phyloP scores from a whole-genome alignment of 2,329 filamentous ascomycete species.

The Fusarium musae region DNA sequence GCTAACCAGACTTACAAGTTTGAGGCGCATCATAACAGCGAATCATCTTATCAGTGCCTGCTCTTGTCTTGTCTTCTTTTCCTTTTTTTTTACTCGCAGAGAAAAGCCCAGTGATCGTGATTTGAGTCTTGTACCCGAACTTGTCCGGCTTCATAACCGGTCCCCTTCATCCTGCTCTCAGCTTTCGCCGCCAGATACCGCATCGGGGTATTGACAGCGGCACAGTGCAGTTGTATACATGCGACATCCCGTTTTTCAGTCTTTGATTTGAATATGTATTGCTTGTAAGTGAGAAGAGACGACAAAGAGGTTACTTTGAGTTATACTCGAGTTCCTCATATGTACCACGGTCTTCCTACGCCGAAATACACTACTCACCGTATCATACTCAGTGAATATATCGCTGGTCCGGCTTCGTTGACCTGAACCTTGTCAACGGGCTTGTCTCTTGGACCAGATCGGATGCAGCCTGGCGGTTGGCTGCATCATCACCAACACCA shows the following conservation, averaged over 20 bases:
- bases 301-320: background rate
- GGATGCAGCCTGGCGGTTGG: conserved; percentile 8
- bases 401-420: conserved; percentile 8
- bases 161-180: conserved; percentile 1
- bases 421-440: background rate
- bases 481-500: conserved; percentile 19
- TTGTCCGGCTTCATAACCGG: conserved; percentile 7
- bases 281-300: background rate
- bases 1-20: background rate
- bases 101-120: background rate
- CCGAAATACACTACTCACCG: too few species aligned
- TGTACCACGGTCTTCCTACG: background rate
- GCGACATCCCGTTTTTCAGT: background rate
- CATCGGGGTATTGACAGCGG: conserved; percentile 5
- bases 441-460: conserved; percentile 14
- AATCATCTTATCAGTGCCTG: background rate
- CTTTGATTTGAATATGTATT: background rate
- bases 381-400: background rate
- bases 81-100: conserved; percentile 8
- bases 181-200: conserved; percentile 9
- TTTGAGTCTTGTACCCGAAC: background rate
- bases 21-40: background rate
- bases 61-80: background rate
- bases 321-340: too few species aligned
- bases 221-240: background rate